Evolutionary conservation across 257 asterid species (phyloP), one percentile per base, ranked within the genome.

Genomic region (Ocimum tenuiflorum): DNA sequence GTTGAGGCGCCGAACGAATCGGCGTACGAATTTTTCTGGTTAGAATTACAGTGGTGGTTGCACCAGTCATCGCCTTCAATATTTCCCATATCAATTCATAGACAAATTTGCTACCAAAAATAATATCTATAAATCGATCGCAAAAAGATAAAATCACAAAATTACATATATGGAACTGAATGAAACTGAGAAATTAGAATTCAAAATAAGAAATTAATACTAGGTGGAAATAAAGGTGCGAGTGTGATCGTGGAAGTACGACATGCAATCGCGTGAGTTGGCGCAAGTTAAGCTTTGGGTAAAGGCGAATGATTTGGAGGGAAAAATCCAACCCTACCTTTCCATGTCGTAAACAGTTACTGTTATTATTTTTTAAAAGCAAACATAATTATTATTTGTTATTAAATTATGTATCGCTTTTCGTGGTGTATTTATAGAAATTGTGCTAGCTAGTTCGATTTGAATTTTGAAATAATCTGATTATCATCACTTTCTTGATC

Each of bases 291-390:
- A 38, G 10, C 68, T 7, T 53, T 58, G 42, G 52, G 53, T 42
- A 11, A 24, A 4, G 31, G 36, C 48, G 9, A 14, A 45, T 3
- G 63, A 60, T 77, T 81, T 78, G 91, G 95, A 84, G 91, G 89
- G 92, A 86, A 86, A 78, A 51, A 41, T 1, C 61, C 42, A 46
- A 19, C 72, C 74, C 63, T 76, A 36, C 0, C 18, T 35, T 9
- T 47, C 4, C 2, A 18, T 48, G 54, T 1, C 6, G 54, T n/a
- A n/a, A n/a, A n/a, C n/a, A n/a, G n/a, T n/a, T n/a, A n/a, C n/a
- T n/a, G n/a, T n/a, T n/a, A n/a, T n/a, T n/a, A n/a, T n/a, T n/a
- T n/a, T n/a, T n/a, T n/a, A n/a, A n/a, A n/a, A n/a, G n/a, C n/a
- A n/a, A n/a, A n/a, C n/a, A n/a, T n/a, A n/a, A n/a, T n/a, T n/a